Evolutionary conservation across 2,329 filamentous ascomycete species (phyloP), one percentile per base, ranked within the genome.

Genomic region (Colletotrichum viniferum): DNA sequence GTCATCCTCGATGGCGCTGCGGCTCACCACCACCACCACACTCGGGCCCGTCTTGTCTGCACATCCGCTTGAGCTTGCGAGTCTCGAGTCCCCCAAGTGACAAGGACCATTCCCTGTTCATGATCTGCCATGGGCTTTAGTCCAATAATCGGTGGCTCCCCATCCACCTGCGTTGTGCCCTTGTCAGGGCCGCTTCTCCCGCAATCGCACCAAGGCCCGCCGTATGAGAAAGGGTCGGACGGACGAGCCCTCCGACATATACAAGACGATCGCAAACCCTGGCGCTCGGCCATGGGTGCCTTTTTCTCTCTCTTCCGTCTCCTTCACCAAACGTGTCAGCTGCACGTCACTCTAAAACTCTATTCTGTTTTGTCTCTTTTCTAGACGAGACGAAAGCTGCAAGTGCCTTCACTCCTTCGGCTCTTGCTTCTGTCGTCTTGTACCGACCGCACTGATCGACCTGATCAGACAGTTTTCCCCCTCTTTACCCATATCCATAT

Each of bases 281-380:
- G 52, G 73, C 73, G 69, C 69, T 75, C 63, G 32, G 34, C 69
- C 69, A 64, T 73, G 48, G 32, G 58, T 69, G 73, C 28, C 63
- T 62, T 43, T 34, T 73, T 30, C 58, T 60, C 58, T 36, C 64
- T 61, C 48, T 73, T 48, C 30, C 63, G 63, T 48, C 73, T 73
- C 73, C 58, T 76, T 76, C 73, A 76, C 73, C 73, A 73, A 69
- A 73, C 69, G 73, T 76, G 73, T 76, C 73, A 76, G 73, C 34
- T 76, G 58, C 69, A 73, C 73, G 73, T 68, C 73, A 74, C 58
- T 76, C 69, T 61, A 69, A 76, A 75, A 76, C 73, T 65, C 69
- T 73, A 64, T 76, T 30, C 63, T 64, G 63, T 73, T 73, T 75
- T 68, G 70, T 69, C 56, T 24, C 64, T 73, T 38, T 64, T 64